Evolutionary conservation across 2,329 filamentous ascomycete genomes (phyloP).

Genomic region (Phoma sp.): DNA sequence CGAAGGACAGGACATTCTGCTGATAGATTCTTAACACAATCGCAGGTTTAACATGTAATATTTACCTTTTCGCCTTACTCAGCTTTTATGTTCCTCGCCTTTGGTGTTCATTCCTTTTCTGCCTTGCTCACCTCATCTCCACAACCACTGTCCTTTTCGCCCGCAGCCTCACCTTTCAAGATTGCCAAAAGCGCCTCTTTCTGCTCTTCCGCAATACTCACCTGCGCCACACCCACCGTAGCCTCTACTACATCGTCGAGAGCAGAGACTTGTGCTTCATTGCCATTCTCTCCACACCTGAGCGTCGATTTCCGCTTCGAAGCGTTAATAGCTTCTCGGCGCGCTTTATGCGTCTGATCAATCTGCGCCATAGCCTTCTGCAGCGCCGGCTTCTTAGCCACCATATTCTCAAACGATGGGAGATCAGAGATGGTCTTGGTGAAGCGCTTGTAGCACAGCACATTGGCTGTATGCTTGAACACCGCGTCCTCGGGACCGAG

Average conservation of each 20-base stretch:
- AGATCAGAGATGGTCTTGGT: background rate
- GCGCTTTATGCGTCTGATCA: background rate
- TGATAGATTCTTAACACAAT: too few relatives aligned
- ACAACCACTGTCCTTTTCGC: too few relatives aligned
- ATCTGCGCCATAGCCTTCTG: conserved; percentile 7
- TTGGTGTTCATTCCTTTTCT: too few relatives aligned
- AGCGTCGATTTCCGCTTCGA: background rate
- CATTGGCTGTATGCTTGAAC: background rate
- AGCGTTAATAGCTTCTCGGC: background rate
- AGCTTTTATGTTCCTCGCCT: too few relatives aligned
- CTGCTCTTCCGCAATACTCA: too few relatives aligned
- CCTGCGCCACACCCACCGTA: too few relatives aligned
- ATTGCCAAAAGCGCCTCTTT: too few relatives aligned
- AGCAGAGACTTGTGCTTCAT: background rate
- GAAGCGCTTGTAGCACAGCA: conserved; percentile 7
- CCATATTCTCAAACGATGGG: background rate
- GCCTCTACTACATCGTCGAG: background rate
- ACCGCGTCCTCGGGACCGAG: background rate
- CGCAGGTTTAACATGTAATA: too few relatives aligned
- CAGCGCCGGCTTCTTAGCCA: background rate
- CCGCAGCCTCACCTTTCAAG: too few relatives aligned
- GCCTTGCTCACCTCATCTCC: too few relatives aligned
- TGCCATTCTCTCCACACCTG: background rate
- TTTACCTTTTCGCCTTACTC: too few relatives aligned
- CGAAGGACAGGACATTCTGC: too few relatives aligned